These are phyloP conservation scores for Apiospora koreana DNA, from an alignment of 2,329 filamentous ascomycete genomes.

Conservation along the genomic window DNA sequence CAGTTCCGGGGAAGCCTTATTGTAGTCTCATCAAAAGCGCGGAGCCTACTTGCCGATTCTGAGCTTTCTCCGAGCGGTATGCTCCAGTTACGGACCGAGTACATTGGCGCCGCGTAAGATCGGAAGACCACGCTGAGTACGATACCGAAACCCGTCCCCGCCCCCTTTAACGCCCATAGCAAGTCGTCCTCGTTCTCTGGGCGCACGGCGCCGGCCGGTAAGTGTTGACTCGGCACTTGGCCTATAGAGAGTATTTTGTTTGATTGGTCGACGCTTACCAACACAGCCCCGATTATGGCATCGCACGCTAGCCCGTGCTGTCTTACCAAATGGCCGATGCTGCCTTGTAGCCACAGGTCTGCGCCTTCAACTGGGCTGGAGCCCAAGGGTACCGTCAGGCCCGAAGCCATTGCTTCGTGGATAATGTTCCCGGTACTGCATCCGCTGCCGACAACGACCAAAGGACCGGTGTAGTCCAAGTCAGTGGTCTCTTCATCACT, in stretches of 20 bases:
- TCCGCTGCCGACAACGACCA: constrained; percentile 54
- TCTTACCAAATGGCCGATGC: constrained; percentile 61
- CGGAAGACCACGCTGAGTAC: constrained; percentile 55
- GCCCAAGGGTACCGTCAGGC: constrained; percentile 59
- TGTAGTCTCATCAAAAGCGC: constrained; percentile 40
- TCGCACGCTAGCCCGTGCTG: constrained; percentile 60
- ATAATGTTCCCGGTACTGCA: constrained; percentile 59
- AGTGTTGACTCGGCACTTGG: constrained; percentile 46
- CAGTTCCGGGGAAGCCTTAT: constrained; percentile 39
- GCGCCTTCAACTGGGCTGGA: constrained; percentile 63
- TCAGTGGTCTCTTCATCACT: constrained; percentile 11
- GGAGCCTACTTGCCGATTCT: constrained; percentile 38
- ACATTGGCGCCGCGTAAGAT: constrained; percentile 42
- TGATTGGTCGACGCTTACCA: constrained; percentile 50
- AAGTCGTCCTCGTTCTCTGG: constrained; percentile 51
- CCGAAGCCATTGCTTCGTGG: constrained; percentile 42
- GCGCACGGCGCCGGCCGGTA: constrained; percentile 40
- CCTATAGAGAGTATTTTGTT: constrained; percentile 51
- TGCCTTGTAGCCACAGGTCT: constrained; percentile 65
- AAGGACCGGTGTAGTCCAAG: background rate
- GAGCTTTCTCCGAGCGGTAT: constrained; percentile 31
- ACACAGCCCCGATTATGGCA: constrained; percentile 58
- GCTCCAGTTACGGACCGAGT: constrained; percentile 42
- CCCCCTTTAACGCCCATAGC: constrained; percentile 60
- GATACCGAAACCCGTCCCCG: constrained; percentile 61